Evolutionary conservation across 169 alveolate species (phyloP).

Genomic region (Cryptosporidium viatorum): DNA sequence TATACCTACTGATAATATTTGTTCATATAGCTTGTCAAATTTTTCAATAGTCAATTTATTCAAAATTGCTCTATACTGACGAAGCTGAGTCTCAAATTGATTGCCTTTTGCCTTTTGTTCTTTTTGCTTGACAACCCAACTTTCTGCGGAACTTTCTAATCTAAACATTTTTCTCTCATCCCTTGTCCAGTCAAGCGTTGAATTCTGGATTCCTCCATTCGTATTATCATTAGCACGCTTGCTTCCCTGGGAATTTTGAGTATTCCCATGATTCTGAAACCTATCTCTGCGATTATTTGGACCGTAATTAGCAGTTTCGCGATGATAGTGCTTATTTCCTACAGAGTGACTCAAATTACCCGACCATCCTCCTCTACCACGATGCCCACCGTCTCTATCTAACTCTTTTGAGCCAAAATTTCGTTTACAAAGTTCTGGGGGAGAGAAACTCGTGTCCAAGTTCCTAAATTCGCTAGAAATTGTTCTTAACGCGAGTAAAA

Average conservation of each 20-base stretch:
- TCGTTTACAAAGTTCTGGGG: constrained; percentile 58
- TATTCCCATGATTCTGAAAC: constrained; percentile 9
- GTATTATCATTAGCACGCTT: constrained; percentile 19
- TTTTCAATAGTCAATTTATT: constrained; percentile 81
- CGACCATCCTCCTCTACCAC: constrained; percentile 55
- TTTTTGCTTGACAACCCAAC: constrained; percentile 73
- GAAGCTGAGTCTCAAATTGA: constrained; percentile 57
- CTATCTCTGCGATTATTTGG: constrained; percentile 53
- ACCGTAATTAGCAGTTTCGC: constrained; percentile 6
- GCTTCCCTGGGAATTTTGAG: constrained; percentile 25
- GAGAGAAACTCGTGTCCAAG: constrained; percentile 10
- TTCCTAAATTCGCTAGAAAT: constrained; percentile 7
- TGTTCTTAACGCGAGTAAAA: constrained; percentile 26
- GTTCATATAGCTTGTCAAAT: constrained; percentile 80
- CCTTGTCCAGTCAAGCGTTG: constrained; percentile 68
- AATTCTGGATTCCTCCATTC: background rate
- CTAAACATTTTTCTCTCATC: constrained; percentile 58
- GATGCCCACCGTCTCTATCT: constrained; percentile 46
- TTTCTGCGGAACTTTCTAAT: constrained; percentile 72
- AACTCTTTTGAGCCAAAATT: constrained; percentile 40
- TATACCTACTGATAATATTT: constrained; percentile 77
- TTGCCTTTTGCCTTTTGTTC: constrained; percentile 59
- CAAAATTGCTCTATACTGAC: constrained; percentile 75
- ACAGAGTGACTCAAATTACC: background rate
- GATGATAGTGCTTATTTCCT: constrained; percentile 30